Evolutionary conservation across 177 flowering plant species (phyloP), one percentile per base, ranked within the genome.

Genomic region (Vitis hybrid): DNA sequence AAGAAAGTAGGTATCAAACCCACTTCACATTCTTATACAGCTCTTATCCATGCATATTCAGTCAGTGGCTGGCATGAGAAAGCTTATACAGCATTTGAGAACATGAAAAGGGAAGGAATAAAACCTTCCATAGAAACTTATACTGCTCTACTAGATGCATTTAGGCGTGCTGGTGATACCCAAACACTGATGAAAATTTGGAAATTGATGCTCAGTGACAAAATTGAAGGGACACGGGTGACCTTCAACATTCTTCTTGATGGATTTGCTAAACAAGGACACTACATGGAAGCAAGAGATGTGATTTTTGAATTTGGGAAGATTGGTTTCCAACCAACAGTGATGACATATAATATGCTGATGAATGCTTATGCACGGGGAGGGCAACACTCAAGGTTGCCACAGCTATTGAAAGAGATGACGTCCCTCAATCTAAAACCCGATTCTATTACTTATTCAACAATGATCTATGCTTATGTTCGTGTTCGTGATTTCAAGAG

Each of bases 331-430:
- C 85, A 78, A 50, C 95, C 97, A 64, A 89, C 93, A 14, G 87
- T 94, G 59, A 82, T 92, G 90, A 91, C 97, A 56, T 94, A 90
- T 78, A 94, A 94, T 71, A 92, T 94, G 94, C 81, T 92, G 73
- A 90, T 91, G 81, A 94, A 94, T 81, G 97, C 97, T 46, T 91
- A 92, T 82, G 99, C 95, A 53, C 80, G 97, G 58, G 99, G 97
- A 75, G 97, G 95, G 64, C 92, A 88, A 75, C 86, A 90, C 66
- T 78, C 78, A n/a, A 92, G 86, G 83, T 61, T 94, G 81, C 97
- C 99, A 4, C 91, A 91, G 68, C 86, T 92, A 50, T 76, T 92
- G 79, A 88, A 90, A 62, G 99, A 94, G 78, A 94, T 94, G 99
- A 80, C 85, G 20, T 78, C 78, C 69, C 89, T 88, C 18, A 79